Conservation (phyloP, 2,329 filamentous ascomycete genomes). For the Xylaria sp. region DNA sequence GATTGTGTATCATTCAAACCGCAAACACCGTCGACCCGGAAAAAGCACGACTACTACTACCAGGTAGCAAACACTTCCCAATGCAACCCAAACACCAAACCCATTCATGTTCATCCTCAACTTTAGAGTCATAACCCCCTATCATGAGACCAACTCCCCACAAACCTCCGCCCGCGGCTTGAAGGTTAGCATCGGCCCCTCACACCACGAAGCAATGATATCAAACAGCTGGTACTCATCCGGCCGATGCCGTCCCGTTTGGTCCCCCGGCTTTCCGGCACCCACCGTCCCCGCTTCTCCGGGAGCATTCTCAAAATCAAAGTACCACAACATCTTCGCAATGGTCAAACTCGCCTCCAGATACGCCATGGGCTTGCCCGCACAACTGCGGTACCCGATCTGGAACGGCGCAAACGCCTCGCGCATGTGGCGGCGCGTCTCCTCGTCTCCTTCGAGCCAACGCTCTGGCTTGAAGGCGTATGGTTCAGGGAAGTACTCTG, state of each 20-base stretch:
- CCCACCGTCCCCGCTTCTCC: constrained; percentile 17
- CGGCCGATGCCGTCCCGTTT: constrained; percentile 10
- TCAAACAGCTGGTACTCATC: constrained; percentile 20
- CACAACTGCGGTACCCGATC: constrained; percentile 18
- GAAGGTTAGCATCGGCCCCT: constrained; percentile 18
- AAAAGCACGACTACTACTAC: too few species aligned
- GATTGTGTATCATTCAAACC: too few species aligned
- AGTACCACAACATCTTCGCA: constrained; percentile 19
- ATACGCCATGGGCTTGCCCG: constrained; percentile 21
- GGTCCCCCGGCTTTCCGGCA: constrained; percentile 10
- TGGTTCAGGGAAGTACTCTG: constrained; percentile 19
- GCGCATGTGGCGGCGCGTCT: constrained; percentile 6
- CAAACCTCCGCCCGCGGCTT: constrained; percentile 9
- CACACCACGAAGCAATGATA: constrained; percentile 15
- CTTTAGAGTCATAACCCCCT: not conserved
- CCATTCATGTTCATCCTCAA: not conserved
- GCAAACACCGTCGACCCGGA: too few species aligned
- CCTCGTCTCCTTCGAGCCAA: constrained; percentile 11
- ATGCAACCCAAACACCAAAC: not conserved
- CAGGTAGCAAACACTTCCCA: too few species aligned
- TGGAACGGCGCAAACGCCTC: constrained; percentile 17
- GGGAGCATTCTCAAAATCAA: constrained; percentile 16
- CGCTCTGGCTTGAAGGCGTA: constrained; percentile 19
- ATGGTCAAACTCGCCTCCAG: constrained; percentile 18
- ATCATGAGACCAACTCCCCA: not conserved